phyloP scores from a whole-genome alignment of 1,139 yeast species.

The Lodderomyces oxycetoniae region DNA sequence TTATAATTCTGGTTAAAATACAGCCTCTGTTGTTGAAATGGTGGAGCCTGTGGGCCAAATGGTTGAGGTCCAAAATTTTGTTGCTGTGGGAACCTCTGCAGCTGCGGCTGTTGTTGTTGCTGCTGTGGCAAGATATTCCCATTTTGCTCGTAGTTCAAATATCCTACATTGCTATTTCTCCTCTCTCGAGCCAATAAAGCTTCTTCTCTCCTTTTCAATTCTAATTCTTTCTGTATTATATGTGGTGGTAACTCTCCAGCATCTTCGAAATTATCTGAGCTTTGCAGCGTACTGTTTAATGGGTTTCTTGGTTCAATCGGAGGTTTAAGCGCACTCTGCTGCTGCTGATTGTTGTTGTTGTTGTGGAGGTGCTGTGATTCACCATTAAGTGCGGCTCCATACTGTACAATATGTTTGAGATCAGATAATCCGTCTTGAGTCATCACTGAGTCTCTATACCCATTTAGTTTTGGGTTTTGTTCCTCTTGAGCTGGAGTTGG shows the following conservation, averaged over 20 bases:
- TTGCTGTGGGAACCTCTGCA: constrained; percentile 5
- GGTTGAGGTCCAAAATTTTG: neutral
- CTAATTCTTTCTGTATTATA: constrained; percentile 31
- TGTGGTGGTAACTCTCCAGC: constrained; percentile 12
- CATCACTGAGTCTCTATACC: constrained; percentile 15
- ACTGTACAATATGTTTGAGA: constrained; percentile 42
- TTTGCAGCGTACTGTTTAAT: neutral
- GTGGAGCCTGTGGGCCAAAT: constrained; percentile 10
- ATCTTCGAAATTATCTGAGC: constrained; percentile 9
- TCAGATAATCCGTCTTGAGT: constrained; percentile 35
- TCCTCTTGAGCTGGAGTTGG: constrained; percentile 11
- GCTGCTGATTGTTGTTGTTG: too few species aligned
- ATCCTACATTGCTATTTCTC: constrained; percentile 4
- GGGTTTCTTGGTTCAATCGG: constrained; percentile 2
- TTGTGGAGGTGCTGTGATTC: too few species aligned
- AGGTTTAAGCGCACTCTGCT: neutral
- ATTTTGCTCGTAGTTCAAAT: constrained; percentile 7
- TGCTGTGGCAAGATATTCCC: constrained; percentile 7
- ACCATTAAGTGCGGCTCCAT: constrained; percentile 24
- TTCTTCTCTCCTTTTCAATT: constrained; percentile 42
- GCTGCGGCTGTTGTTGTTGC: constrained; percentile 8
- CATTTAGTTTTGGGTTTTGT: neutral
- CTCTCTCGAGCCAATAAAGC: constrained; percentile 37
- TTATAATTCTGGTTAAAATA: constrained; percentile 5
- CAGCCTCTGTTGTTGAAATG: constrained; percentile 11